Conservation (phyloP, 352 stramenopile species). For the Globisporangium paddicum region DNA sequence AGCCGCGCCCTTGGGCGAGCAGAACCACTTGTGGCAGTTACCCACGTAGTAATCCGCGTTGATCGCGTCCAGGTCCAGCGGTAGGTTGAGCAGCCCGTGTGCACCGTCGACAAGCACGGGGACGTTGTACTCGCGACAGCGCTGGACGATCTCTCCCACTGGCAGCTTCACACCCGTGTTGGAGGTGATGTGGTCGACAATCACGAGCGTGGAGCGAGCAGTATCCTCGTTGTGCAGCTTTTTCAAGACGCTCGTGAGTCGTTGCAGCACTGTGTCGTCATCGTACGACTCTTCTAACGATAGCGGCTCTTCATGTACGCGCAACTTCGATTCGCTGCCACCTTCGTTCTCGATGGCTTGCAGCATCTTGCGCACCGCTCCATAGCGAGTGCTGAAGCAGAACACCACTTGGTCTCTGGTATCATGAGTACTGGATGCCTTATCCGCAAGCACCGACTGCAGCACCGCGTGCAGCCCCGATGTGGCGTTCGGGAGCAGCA, state of each 20-base stretch:
- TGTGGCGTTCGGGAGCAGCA: slow-evolving; percentile 89
- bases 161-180: slow-evolving; percentile 90
- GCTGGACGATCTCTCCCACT: slow-evolving; percentile 65
- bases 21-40: slow-evolving; percentile 96
- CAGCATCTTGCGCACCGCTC: slow-evolving; percentile 92
- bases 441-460: slow-evolving; percentile 29
- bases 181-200: slow-evolving; percentile 93
- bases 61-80: slow-evolving; percentile 61
- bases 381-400: slow-evolving; percentile 86
- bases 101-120: slow-evolving; percentile 90
- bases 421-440: not conserved
- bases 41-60: slow-evolving; percentile 90
- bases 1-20: slow-evolving; percentile 79
- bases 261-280: slow-evolving; percentile 37
- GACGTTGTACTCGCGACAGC: slow-evolving; percentile 43
- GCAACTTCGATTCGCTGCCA: slow-evolving; percentile 7
- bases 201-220: slow-evolving; percentile 47
- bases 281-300: slow-evolving; percentile 61
- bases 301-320: slow-evolving; percentile 57
- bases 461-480: slow-evolving; percentile 87
- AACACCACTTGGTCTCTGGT: slow-evolving; percentile 38
- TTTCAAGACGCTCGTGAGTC: slow-evolving; percentile 29
- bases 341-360: slow-evolving; percentile 23
- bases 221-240: slow-evolving; percentile 22
- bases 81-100: slow-evolving; percentile 84